phyloP scores from a whole-genome alignment of 306 rosid species.

The Vicia villosa region DNA sequence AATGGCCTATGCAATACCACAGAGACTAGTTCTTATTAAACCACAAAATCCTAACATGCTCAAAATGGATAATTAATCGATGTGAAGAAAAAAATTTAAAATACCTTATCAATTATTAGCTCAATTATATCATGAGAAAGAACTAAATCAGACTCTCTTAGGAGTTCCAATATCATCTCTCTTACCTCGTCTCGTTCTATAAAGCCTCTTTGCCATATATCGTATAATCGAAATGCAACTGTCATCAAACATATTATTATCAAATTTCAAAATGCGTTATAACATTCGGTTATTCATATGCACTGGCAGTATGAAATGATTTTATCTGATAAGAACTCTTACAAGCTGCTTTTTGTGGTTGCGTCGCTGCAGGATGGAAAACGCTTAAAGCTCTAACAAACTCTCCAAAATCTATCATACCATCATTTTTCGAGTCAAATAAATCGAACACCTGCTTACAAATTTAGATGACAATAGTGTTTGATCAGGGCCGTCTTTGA shows the following conservation, averaged over 20 bases:
- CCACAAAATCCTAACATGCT: background rate
- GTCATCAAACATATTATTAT: slow-evolving; percentile 27
- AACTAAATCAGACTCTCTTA: slow-evolving; percentile 55
- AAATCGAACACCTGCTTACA: slow-evolving; percentile 48
- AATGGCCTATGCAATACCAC: slow-evolving; percentile 42
- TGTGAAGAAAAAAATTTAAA: background rate
- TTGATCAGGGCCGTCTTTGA: background rate
- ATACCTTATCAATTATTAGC: slow-evolving; percentile 54
- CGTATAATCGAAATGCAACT: slow-evolving; percentile 63
- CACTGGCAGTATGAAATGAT: no score
- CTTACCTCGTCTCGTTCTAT: slow-evolving; percentile 57
- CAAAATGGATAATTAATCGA: background rate
- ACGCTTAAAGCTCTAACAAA: slow-evolving; percentile 57
- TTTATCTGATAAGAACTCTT: slow-evolving; percentile 19
- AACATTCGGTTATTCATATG: no score
- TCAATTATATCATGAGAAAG: slow-evolving; percentile 56
- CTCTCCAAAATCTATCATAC: slow-evolving; percentile 60
- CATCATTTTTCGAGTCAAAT: slow-evolving; percentile 57
- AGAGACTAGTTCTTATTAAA: background rate
- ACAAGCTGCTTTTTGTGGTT: slow-evolving; percentile 51
- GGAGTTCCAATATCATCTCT: slow-evolving; percentile 57
- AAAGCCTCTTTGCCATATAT: slow-evolving; percentile 55
- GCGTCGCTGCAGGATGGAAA: slow-evolving; percentile 63
- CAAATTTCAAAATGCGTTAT: background rate
- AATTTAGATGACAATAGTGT: background rate